phyloP scores from a whole-genome alignment of 257 asterid species.

The Penstemon davidsonii region DNA sequence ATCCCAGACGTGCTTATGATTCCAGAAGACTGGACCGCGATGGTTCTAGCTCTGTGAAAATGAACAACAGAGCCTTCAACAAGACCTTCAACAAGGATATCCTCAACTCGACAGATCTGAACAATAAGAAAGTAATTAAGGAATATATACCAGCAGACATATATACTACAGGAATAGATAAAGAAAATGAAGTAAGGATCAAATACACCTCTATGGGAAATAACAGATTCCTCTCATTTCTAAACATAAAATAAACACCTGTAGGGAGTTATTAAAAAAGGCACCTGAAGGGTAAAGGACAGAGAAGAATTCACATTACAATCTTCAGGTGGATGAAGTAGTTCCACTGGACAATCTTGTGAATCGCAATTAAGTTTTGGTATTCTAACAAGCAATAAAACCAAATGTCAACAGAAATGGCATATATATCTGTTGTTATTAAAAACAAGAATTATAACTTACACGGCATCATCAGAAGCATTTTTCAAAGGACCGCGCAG shows the following conservation, averaged over 20 bases:
- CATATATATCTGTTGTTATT: constrained; percentile 5
- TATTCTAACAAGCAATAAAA: constrained; percentile 49
- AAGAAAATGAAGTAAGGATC: constrained; percentile 8
- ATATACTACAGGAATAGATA: constrained; percentile 19
- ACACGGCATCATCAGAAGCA: constrained; percentile 78
- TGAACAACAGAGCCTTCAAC: constrained; percentile 97
- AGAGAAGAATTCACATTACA: constrained; percentile 98
- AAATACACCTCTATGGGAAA: constrained; percentile 16
- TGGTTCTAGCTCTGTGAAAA: constrained; percentile 92
- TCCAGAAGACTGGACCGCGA: constrained; percentile 71
- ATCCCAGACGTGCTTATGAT: constrained; percentile 87
- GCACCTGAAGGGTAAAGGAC: constrained; percentile 95
- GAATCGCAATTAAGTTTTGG: constrained; percentile 77
- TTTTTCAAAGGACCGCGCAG: constrained; percentile 87
- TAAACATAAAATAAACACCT: constrained; percentile 13
- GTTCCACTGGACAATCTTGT: constrained; percentile 78
- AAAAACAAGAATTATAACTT: constrained; percentile 45
- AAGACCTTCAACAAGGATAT: constrained; percentile 88
- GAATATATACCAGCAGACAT: constrained; percentile 15
- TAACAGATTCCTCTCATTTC: constrained; percentile 8
- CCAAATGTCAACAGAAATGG: constrained; percentile 17
- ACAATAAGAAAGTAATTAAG: constrained; percentile 14
- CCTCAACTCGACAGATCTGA: constrained; percentile 98
- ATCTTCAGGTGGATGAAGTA: constrained; percentile 98
- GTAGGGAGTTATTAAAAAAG: neutral